Evolutionary conservation across 768 basidiomycete species (phyloP).

Genomic region (Pluteus cervinus): DNA sequence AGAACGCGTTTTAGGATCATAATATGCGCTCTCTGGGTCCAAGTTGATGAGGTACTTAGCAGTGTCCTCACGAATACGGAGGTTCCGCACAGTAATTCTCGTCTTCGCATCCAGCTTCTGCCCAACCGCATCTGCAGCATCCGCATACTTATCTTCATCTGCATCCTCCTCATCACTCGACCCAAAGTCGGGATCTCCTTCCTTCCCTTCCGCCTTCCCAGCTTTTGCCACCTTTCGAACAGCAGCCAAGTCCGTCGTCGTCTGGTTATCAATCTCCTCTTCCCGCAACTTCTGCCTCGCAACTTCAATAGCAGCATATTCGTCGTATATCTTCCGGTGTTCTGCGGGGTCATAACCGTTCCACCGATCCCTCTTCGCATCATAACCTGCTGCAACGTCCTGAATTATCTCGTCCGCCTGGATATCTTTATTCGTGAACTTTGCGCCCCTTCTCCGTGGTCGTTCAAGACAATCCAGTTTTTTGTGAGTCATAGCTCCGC

Average conservation of each 20-base stretch:
- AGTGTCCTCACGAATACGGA: constrained; percentile 98
- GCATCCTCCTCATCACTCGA: constrained; percentile 94
- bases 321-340: constrained; percentile 84
- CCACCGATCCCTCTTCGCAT: constrained; percentile 96
- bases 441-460: constrained; percentile 94
- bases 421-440: constrained; percentile 85
- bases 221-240: constrained; percentile 95
- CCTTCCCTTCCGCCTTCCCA: constrained; percentile 65
- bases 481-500: constrained; percentile 94
- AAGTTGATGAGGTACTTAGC: constrained; percentile 98
- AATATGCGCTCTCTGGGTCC: constrained; percentile 93
- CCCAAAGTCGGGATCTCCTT: constrained; percentile 86
- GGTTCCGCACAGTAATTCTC: constrained; percentile 94
- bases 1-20: constrained; percentile 98
- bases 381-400: constrained; percentile 72
- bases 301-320: constrained; percentile 89
- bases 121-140: constrained; percentile 95
- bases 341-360: constrained; percentile 93
- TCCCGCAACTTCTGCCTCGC: constrained; percentile 88
- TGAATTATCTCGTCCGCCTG: constrained; percentile 89
- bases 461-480: constrained; percentile 90
- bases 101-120: constrained; percentile 98
- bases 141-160: constrained; percentile 98
- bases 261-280: constrained; percentile 97
- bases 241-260: constrained; percentile 84